Evolutionary conservation across 1,284 basidiomycete species (phyloP), one percentile per base, ranked within the genome.

Genomic region (Kwoniella shivajii): DNA sequence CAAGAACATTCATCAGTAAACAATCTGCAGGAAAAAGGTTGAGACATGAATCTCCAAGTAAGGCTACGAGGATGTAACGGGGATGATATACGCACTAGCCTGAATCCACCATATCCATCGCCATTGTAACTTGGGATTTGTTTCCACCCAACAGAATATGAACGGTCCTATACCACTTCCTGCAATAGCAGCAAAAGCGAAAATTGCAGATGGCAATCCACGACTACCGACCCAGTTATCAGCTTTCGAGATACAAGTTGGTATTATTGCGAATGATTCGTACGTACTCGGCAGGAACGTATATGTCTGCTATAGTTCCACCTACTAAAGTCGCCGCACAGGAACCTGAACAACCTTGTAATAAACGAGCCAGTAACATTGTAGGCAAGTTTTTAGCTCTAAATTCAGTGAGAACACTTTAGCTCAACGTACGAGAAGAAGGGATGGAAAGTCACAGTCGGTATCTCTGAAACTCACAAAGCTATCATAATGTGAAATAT

Each of bases 31-130:
- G n/a, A n/a, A n/a, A n/a, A n/a, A n/a, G n/a, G n/a, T n/a, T n/a
- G n/a, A n/a, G n/a, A n/a, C n/a, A n/a, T n/a, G n/a, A n/a, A n/a
- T n/a, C n/a, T n/a, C n/a, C n/a, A n/a, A n/a, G n/a, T n/a, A n/a
- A n/a, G n/a, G n/a, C n/a, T n/a, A n/a, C n/a, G n/a, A 22, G 6
- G 20, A 20, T 24, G 18, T 6, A 42, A 39, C 7, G 26, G 18
- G 9, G 30, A 22, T n/a, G 16, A 16, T n/a, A 6, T 2, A 68
- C 69, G 52, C 42, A 67, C 86, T 88, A 69, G 85, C 80, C 61
- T 87, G 84, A 29, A 90, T 82, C 88, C 88, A 90, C 73, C 89
- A 85, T 13, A 90, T 88, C 88, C 89, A 90, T 34, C 87, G 80
- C 89, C 89, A 91, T 52, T 80, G 79, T 31, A 90, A 69, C 7